Evolutionary conservation across 805 yeast genomes (phyloP).

Genomic region (Grigorovia jiainica): DNA sequence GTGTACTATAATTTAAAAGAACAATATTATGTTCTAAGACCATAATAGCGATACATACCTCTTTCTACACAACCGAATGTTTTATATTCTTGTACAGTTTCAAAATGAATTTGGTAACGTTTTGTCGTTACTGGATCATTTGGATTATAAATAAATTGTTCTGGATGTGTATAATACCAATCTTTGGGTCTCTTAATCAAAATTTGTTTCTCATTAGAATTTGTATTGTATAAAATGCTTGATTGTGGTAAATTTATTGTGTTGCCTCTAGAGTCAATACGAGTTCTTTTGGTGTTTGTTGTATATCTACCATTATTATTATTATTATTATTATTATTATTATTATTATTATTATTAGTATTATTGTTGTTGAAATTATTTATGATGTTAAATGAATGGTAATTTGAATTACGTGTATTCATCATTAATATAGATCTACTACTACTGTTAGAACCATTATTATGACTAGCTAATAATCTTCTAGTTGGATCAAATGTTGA

Average conservation of each 20-base stretch:
- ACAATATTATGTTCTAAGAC: conserved; percentile 29
- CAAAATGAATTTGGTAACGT: conserved; percentile 21
- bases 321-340: not conserved
- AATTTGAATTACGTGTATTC: no score
- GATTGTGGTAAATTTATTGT: not conserved
- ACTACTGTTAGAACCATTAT: not conserved
- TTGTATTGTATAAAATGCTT: not conserved
- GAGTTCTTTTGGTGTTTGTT: not conserved
- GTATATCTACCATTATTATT: no score
- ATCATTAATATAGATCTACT: not conserved
- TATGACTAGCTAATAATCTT: not conserved
- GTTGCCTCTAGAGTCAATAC: not conserved
- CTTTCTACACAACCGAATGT: conserved; percentile 36
- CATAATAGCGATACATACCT: conserved; percentile 36
- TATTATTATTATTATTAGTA: not conserved
- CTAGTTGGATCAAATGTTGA: not conserved
- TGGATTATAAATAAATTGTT: conserved; percentile 20
- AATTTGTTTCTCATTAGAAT: not conserved
- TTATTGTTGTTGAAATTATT: not conserved
- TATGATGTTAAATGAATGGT: not conserved
- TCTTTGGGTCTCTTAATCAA: conserved; percentile 4
- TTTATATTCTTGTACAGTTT: conserved; percentile 29
- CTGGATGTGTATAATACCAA: conserved; percentile 16
- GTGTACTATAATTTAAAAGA: no score
- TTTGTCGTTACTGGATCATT: conserved; percentile 18